Evolutionary conservation across 2,329 filamentous ascomycete species (phyloP).

Genomic region (Calycina marina): DNA sequence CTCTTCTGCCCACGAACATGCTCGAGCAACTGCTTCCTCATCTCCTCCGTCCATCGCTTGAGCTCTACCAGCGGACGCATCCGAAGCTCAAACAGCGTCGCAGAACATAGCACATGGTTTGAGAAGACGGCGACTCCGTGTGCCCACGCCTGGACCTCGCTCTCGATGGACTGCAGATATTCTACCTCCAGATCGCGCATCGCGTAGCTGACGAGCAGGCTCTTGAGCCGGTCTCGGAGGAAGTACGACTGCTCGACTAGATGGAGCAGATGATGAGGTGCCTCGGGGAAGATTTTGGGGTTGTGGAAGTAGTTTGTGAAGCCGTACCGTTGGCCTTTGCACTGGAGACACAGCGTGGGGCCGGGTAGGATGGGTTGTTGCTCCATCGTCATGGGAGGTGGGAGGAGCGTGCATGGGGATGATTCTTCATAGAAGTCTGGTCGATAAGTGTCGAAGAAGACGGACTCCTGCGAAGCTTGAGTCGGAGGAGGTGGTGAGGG

Average conservation of each 20-base stretch:
- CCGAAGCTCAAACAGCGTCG: constrained; percentile 2
- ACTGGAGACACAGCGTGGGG: constrained; percentile 10
- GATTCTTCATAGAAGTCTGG: no score
- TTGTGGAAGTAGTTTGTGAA: constrained; percentile 20
- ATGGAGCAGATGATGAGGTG: constrained; percentile 14
- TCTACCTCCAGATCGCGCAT: constrained; percentile 5
- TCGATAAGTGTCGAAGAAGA: no score
- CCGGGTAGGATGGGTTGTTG: no score
- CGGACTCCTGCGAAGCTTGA: no score
- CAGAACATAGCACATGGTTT: constrained; percentile 5
- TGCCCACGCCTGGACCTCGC: constrained; percentile 8
- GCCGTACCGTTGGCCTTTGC: constrained; percentile 15
- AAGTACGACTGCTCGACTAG: constrained; percentile 15
- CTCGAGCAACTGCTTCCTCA: constrained; percentile 8
- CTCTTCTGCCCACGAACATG: constrained; percentile 7
- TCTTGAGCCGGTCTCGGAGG: constrained; percentile 13
- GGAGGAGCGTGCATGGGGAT: no score
- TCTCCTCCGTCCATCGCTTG: constrained; percentile 7
- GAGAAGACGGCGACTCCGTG: constrained; percentile 7
- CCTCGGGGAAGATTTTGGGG: constrained; percentile 9
- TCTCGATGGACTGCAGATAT: constrained; percentile 4
- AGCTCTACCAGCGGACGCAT: constrained; percentile 4
- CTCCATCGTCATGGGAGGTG: no score
- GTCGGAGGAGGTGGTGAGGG: no score
- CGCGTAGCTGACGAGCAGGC: constrained; percentile 13